Evolutionary conservation across 768 basidiomycete species (phyloP).

Genomic region (Lactifluus echinatus): DNA sequence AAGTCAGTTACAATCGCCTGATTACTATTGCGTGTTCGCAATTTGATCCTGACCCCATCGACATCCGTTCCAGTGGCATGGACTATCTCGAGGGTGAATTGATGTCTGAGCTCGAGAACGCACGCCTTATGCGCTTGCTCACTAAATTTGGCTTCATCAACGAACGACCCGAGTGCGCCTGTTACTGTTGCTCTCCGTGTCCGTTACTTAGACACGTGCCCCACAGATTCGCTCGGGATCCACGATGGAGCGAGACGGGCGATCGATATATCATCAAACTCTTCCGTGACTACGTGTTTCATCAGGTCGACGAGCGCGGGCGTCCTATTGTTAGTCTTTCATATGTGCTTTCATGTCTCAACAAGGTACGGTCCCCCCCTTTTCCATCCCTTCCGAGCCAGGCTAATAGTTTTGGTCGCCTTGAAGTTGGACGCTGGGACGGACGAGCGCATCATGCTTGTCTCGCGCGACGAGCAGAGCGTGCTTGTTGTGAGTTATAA

Average conservation of each 20-base stretch:
- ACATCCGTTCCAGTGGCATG: constrained; percentile 44
- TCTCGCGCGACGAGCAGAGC: constrained; percentile 91
- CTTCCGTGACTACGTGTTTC: constrained; percentile 97
- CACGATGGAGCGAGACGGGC: constrained; percentile 97
- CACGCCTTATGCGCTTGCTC: constrained; percentile 77
- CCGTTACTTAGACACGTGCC: not conserved
- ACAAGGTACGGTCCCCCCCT: constrained; percentile 52
- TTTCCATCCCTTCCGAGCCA: not conserved
- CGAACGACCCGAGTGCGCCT: constrained; percentile 90
- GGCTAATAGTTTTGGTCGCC: not conserved
- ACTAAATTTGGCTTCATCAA: constrained; percentile 98
- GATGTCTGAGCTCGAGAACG: constrained; percentile 88
- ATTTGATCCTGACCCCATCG: not conserved
- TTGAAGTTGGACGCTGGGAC: constrained; percentile 81
- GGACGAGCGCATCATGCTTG: constrained; percentile 92
- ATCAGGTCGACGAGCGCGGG: constrained; percentile 88
- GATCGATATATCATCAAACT: constrained; percentile 97
- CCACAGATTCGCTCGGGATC: constrained; percentile 85
- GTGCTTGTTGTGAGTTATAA: constrained; percentile 91
- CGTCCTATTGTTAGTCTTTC: constrained; percentile 83
- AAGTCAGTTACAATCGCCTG: constrained; percentile 38
- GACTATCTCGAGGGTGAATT: constrained; percentile 82
- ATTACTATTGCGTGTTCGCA: not conserved
- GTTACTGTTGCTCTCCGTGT: not conserved
- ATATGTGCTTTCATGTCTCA: constrained; percentile 87